Percentiles rank a stretch among this genome's conserved stretches.
Conservation (phyloP, 768 basidiomycete genomes). For the Mycena crocata region DNA sequence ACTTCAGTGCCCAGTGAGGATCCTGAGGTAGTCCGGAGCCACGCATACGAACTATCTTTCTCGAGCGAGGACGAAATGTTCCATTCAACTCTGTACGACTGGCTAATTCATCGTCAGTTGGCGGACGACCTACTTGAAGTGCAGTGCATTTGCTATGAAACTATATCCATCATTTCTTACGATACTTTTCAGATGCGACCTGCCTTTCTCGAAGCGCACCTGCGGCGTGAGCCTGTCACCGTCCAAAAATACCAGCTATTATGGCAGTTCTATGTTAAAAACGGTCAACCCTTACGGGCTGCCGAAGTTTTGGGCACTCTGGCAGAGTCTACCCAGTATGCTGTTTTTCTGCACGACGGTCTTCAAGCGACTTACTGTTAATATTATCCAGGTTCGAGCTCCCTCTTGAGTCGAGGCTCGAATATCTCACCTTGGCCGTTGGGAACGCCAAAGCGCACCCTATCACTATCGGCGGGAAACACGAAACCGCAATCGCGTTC, state of each 20-base stretch:
- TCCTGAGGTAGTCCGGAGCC: conserved; percentile 78
- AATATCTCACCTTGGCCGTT: conserved; percentile 94
- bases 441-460: conserved; percentile 97
- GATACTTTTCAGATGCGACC: conserved; percentile 77
- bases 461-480: conserved; percentile 77
- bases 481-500: conserved; percentile 94
- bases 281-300: conserved; percentile 87
- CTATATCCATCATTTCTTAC: conserved; percentile 15
- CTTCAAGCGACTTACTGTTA: background rate
- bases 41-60: conserved; percentile 90
- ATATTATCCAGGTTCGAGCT: conserved; percentile 66
- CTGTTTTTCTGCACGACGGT: conserved; percentile 7
- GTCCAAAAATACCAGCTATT: conserved; percentile 88
- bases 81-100: conserved; percentile 94
- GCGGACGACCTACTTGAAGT: conserved; percentile 94
- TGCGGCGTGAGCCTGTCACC: conserved; percentile 82
- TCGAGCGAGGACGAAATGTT: conserved; percentile 91
- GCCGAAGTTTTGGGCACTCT: conserved; percentile 86
- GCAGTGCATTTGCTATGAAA: conserved; percentile 37
- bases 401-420: conserved; percentile 79
- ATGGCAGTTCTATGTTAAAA: conserved; percentile 98
- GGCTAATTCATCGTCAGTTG: conserved; percentile 83
- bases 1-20: conserved; percentile 54
- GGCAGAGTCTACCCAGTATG: conserved; percentile 88
- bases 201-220: conserved; percentile 88